Evolutionary conservation across 2,329 filamentous ascomycete species (phyloP).

Genomic region (Fusarium sp.): DNA sequence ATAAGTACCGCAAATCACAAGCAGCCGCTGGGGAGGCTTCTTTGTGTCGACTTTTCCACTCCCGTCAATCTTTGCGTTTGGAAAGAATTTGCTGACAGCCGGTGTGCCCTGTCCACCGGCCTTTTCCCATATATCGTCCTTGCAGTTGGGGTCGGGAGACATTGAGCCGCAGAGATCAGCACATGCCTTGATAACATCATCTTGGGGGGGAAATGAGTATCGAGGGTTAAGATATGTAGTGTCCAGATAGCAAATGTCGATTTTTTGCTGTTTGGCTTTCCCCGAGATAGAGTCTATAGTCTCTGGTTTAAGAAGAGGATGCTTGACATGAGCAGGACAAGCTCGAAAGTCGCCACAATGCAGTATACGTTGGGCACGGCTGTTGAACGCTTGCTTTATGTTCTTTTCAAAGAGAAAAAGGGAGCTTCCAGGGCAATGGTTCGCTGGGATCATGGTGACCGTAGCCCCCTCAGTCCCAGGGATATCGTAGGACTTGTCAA

Average conservation of each 20-base stretch:
- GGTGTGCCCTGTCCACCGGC: conserved; percentile 54
- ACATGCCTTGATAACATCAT: conserved; percentile 86
- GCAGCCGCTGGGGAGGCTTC: conserved; percentile 65
- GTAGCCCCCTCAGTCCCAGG: conserved; percentile 82
- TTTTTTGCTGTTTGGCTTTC: conserved; percentile 79
- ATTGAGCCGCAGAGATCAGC: conserved; percentile 86
- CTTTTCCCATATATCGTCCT: conserved; percentile 58
- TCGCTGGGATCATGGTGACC: conserved; percentile 95
- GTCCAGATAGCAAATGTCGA: conserved; percentile 96
- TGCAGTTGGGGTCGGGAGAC: conserved; percentile 67
- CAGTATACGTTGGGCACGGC: conserved; percentile 78
- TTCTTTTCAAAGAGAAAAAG: conserved; percentile 91
- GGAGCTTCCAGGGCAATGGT: conserved; percentile 95
- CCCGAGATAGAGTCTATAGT: conserved; percentile 74
- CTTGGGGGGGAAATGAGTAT: conserved; percentile 91
- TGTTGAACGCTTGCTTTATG: conserved; percentile 66
- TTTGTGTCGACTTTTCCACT: conserved; percentile 45
- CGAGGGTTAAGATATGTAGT: conserved; percentile 97
- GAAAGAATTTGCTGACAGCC: conserved; percentile 63
- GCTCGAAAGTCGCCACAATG: conserved; percentile 97
- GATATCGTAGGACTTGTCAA: conserved; percentile 80
- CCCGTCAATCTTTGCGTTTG: conserved; percentile 47
- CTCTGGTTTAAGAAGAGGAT: conserved; percentile 83
- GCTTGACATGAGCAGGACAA: conserved; percentile 82
- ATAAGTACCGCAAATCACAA: conserved; percentile 96